phyloP scores from a whole-genome alignment of 2,329 filamentous ascomycete genomes.

The Drechmeria coniospora region DNA sequence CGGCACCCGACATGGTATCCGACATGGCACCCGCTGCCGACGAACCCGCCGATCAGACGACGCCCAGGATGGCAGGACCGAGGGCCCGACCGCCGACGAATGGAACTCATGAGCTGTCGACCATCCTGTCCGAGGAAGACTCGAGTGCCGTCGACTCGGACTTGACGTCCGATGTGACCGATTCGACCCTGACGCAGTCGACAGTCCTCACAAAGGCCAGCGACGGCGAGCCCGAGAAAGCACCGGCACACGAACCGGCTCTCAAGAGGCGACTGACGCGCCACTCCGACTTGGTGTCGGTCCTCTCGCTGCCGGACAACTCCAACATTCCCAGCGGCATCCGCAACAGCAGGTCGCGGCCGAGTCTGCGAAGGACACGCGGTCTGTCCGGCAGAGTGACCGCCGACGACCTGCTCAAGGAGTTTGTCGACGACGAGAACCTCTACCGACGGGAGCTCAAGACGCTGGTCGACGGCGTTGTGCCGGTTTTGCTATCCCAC shows the following conservation, averaged over 20 bases:
- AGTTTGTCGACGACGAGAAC: constrained; percentile 68
- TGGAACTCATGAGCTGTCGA: constrained; percentile 39
- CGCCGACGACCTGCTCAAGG: constrained; percentile 59
- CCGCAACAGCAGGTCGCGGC: constrained; percentile 58
- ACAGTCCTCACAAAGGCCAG: constrained; percentile 33
- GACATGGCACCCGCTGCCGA: no score
- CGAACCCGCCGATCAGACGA: not conserved
- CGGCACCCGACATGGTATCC: not conserved
- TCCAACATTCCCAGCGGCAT: constrained; percentile 39
- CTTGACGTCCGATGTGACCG: constrained; percentile 28
- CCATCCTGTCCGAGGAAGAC: constrained; percentile 37
- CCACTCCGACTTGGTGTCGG: constrained; percentile 86
- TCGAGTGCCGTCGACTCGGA: constrained; percentile 32
- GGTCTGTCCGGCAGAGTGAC: constrained; percentile 53
- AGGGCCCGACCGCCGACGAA: constrained; percentile 33
- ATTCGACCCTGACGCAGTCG: constrained; percentile 37
- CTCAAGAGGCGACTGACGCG: constrained; percentile 70
- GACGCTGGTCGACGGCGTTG: constrained; percentile 85
- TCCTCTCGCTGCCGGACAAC: constrained; percentile 59
- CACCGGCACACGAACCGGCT: constrained; percentile 29
- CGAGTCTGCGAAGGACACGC: constrained; percentile 62
- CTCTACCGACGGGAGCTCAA: constrained; percentile 85
- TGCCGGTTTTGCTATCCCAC: constrained; percentile 78
- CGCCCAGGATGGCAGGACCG: constrained; percentile 15
- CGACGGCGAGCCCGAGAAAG: constrained; percentile 24